Base-by-base conservation (phyloP, 345 rosid genomes). In the Leavenworthia alabamica region DNA sequence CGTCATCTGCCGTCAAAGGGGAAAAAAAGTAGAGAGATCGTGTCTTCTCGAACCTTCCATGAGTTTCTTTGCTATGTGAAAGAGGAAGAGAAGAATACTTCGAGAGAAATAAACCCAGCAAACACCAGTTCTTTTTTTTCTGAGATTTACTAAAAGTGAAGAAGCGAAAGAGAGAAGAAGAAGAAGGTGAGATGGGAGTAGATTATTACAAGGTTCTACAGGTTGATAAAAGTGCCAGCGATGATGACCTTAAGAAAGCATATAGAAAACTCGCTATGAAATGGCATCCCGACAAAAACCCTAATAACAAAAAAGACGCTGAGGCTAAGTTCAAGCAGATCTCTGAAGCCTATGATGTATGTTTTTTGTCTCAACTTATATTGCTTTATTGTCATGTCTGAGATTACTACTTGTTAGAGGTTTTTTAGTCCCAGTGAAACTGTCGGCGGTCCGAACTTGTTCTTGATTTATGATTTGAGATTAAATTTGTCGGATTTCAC, bases 281-380 rank as follows among this genome's bases (percentile, higher is more conserved):
- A 49, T 73, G 77, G 77, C 77, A 72, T 59, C 76, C 76, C 28
- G 76, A 72, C 42, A 72, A 72, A 49, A 72, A 72, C 71, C 76
- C 76, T 55, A 73, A 40, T 55, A 69, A 73, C 77, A 84, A 84
- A 74, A 80, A 80, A 27, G 87, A 82, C 42, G 87, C 90, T 20
- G 90, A 84, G 44, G 83, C 83, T 51, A 78, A 78, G 72, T 84
- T 84, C 79, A 84, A 84, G 65, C 82, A 80, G 71, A 80, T 84
- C 76, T 84, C 87, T 67, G 90, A 84, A 48, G 90, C 87, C 33
- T 84, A 84, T 22, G 90, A 84, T 76, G 87, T 79, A 54, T 24
- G 45, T 52, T 6, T 45, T 12, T 13, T 23, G 0, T 51, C 39
- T 41, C 37, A 7, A 5, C 17, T 40, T 0, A 6, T 4, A 19